Base-by-base conservation (phyloP, 2,329 filamentous ascomycete species). In the Pezizomycotina sp. region DNA sequence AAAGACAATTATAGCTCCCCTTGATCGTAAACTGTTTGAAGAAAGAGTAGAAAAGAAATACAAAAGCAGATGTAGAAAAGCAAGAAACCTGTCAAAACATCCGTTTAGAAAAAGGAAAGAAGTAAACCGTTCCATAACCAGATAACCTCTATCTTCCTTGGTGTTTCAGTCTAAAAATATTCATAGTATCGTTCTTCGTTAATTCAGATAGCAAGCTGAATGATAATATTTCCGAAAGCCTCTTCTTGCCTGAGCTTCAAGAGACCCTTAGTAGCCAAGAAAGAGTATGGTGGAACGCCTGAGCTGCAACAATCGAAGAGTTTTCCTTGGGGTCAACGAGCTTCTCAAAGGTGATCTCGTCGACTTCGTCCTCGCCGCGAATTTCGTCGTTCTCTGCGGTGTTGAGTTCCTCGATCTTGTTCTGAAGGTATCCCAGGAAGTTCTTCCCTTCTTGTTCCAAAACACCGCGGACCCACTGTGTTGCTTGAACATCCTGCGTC, bases 211-310 rank as follows among this genome's bases (percentile, higher is more conserved):
- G n/a, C n/a, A n/a, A n/a, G n/a, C n/a, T n/a, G n/a, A n/a, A n/a
- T n/a, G n/a, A n/a, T n/a, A 24, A 50, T 50, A 21, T 27, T 31
- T 16, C 42, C 40, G 21, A 36, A 46, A 3, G 19, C 15, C 5
- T 43, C 34, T 21, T 45, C 40, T 28, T 51, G 49, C 16, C 35
- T 36, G 13, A 51, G 36, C 26, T 27, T 35, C 19, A 51, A 23
- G 14, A 47, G 27, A 6, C 48, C 47, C 16, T 36, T 45, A n/a
- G 44, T 48, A 6, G 47, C 48, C n/a, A 28, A 51, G 36, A 21
- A 10, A 51, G 41, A 8, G 43, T 42, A 34, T 51, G 48, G 10
- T 45, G 38, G 27, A 50, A 50, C 8, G 39, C 49, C 18, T 48
- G 46, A 5, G 49, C 47, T 4, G 48, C 49, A 10, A 50, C 42